Evolutionary conservation across 2,329 filamentous ascomycete genomes (phyloP).

Genomic region (Diplodia mutila): DNA sequence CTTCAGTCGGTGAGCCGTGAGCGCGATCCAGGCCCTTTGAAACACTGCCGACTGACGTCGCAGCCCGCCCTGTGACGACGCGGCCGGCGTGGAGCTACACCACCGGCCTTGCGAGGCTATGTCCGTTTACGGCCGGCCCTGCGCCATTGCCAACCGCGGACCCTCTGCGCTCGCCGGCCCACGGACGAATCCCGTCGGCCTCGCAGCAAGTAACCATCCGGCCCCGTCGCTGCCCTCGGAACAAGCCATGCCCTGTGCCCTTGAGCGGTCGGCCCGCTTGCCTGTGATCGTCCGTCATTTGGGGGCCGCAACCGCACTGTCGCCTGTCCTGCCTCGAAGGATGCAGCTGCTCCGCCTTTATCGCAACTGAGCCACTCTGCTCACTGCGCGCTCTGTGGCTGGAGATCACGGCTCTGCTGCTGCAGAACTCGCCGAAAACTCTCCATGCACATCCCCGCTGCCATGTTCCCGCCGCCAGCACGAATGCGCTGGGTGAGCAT

Average conservation of each 20-base stretch:
- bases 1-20: conserved; percentile 18
- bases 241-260: conserved; percentile 12
- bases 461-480: neutral
- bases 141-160: conserved; percentile 3
- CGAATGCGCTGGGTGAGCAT: neutral
- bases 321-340: conserved; percentile 20
- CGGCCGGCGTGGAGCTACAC: neutral
- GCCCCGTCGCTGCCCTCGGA: conserved; percentile 8
- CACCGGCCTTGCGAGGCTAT: neutral
- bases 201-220: neutral
- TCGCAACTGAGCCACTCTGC: conserved; percentile 9
- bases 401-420: neutral
- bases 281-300: conserved; percentile 15
- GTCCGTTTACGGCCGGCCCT: neutral
- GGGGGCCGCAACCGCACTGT: conserved; percentile 14
- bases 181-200: conserved; percentile 18
- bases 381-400: conserved; percentile 3
- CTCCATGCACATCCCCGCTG: neutral
- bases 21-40: conserved; percentile 18
- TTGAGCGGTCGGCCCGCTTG: conserved; percentile 9
- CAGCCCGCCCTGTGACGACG: conserved; percentile 4
- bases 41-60: conserved; percentile 22
- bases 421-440: conserved; percentile 12
- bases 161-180: neutral
- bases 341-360: conserved; percentile 15